Evolutionary conservation across 139 green algal genomes (phyloP).

Genomic region (Coccomyxa sp.): DNA sequence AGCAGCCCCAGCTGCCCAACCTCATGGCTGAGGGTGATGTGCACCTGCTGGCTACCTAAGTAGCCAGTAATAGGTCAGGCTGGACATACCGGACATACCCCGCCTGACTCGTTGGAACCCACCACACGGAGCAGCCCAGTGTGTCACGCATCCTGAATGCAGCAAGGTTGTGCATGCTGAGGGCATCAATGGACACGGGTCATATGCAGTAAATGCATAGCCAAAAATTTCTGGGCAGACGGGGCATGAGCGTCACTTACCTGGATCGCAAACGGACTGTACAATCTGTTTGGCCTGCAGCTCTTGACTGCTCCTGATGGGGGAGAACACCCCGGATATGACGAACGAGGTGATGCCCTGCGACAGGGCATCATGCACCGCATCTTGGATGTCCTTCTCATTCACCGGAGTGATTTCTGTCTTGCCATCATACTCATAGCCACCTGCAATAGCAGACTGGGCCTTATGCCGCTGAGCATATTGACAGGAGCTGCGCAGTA

Average conservation of each 20-base stretch:
- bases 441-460: conserved; percentile 15
- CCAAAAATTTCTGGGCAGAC: too few species aligned
- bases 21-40: conserved; percentile 24
- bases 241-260: too few species aligned
- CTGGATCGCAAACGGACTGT: too few species aligned
- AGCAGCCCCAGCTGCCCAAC: conserved; percentile 36
- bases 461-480: background rate
- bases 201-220: too few species aligned
- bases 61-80: too few species aligned
- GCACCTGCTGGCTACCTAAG: too few species aligned
- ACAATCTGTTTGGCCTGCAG: conserved; percentile 1
- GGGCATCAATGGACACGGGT: too few species aligned
- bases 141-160: too few species aligned
- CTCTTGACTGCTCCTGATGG: conserved; percentile 30
- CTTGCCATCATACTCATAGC: conserved; percentile 35
- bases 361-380: conserved; percentile 4
- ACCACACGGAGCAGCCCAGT: too few species aligned
- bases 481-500: background rate
- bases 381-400: conserved; percentile 4
- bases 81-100: too few species aligned
- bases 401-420: conserved; percentile 21
- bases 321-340: conserved; percentile 29
- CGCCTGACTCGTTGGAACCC: too few species aligned
- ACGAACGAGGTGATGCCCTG: conserved; percentile 16
- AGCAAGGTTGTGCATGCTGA: too few species aligned